These are phyloP conservation scores for Heliamphora exappendiculata DNA, from an alignment of 148 eudicot genomes.

Conservation along the genomic window DNA sequence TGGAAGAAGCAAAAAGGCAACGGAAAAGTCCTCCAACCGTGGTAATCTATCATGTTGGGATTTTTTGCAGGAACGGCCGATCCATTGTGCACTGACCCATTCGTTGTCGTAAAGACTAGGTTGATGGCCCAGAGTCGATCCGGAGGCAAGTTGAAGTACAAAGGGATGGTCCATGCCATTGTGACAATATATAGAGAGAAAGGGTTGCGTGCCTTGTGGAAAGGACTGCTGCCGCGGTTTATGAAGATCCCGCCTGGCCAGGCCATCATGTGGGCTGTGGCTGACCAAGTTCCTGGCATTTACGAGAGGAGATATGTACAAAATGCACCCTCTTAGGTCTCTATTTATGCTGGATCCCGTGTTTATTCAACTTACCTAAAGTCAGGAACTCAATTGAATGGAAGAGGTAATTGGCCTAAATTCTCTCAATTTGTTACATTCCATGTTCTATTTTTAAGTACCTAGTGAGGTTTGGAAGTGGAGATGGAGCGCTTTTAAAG, in stretches of 20 bases:
- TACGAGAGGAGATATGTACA: conserved; percentile 67
- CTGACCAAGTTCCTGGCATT: conserved; percentile 83
- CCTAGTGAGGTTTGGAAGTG: background rate
- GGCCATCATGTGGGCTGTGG: conserved; percentile 97
- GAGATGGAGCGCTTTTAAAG: too few relatives aligned
- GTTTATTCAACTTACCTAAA: background rate
- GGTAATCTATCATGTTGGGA: conserved; percentile 98
- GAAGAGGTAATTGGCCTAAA: background rate
- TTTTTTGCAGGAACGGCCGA: conserved; percentile 95
- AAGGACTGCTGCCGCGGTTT: conserved; percentile 76
- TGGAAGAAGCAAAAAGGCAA: conserved; percentile 93
- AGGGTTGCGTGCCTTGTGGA: conserved; percentile 83
- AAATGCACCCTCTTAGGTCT: conserved; percentile 29
- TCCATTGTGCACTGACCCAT: conserved; percentile 88
- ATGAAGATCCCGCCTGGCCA: conserved; percentile 99
- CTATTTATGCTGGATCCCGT: background rate
- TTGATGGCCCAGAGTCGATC: conserved; percentile 81
- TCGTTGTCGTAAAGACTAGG: conserved; percentile 93
- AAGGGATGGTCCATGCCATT: conserved; percentile 84
- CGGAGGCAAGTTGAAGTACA: conserved; percentile 59
- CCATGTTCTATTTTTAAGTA: background rate
- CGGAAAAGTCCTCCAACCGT: conserved; percentile 64
- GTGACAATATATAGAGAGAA: conserved; percentile 67
- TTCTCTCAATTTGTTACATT: background rate
- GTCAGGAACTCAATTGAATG: background rate